Evolutionary conservation across 805 yeast species (phyloP), one percentile per base, ranked within the genome.

Genomic region (Metschnikowia lunata): DNA sequence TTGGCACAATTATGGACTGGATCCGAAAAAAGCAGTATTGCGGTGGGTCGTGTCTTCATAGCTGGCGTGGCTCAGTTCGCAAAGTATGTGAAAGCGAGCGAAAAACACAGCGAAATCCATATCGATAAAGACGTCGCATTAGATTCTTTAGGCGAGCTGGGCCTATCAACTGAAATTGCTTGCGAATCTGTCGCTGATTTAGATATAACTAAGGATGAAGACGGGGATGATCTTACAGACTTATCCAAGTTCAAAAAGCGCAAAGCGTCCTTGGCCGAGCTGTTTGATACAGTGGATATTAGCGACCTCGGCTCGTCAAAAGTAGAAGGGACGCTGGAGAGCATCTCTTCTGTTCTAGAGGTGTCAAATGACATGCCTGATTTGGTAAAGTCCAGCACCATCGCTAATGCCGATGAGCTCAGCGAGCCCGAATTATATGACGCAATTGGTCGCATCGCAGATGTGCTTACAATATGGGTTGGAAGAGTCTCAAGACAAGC

Each of bases 391-490:
- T 29, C 6, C 6, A 12, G 31, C 11, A 12, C 11, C n/a, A 12
- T 4, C 31, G n/a, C 11, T 29, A 12, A 29, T 12, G n/a, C 31
- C 31, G 31, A 29, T 4, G 61, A 50, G 14, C 47, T 60, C 26
- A 35, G 62, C 9, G 34, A 43, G 7, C 62, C 60, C 34, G 51
- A 62, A 42, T 52, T 55, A 7, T 27, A 41, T n/a, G 61, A 23
- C n/a, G 30, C 35, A 6, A 23, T 43, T 8, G 39, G 33, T 27
- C 46, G 62, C 42, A 54, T 64, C 30, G 42, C 62, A 7, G 40
- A 41, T 13, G 51, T 61, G 7, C 47, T 65, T 23, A 56, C 52
- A 29, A 45, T 55, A 1, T 60, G 59, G 58, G 65, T 60, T 42
- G 43, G 47, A 23, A 42, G 45, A 29, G 36, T 63, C 14, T 40